Percentiles rank a stretch among this genome's conserved stretches.
These are phyloP conservation scores for Globisporangium spiculum DNA, from an alignment of 352 stramenopile genomes.

Conservation along the genomic window DNA sequence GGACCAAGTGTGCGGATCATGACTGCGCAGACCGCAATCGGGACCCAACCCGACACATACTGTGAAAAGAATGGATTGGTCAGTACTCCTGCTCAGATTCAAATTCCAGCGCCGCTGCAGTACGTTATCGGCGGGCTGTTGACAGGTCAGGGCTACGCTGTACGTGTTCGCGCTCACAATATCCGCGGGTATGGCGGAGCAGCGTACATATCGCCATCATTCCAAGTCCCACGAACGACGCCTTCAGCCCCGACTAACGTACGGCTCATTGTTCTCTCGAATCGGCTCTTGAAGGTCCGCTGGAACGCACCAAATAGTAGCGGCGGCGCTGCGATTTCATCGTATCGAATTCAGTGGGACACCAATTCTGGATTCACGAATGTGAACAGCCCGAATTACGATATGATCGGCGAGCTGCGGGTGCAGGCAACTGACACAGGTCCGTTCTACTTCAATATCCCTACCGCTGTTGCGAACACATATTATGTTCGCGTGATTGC, in stretches of 20 bases:
- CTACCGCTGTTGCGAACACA: slow-evolving; percentile 43
- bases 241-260: slow-evolving; percentile 35
- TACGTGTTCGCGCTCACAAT: slow-evolving; percentile 66
- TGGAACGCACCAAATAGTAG: slow-evolving; percentile 65
- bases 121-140: slow-evolving; percentile 45
- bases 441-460: slow-evolving; percentile 92
- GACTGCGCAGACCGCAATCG: slow-evolving; percentile 64
- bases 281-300: slow-evolving; percentile 68
- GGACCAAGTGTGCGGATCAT: slow-evolving; percentile 85
- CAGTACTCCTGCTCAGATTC: slow-evolving; percentile 36
- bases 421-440: slow-evolving; percentile 32
- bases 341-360: slow-evolving; percentile 95
- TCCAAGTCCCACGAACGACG: slow-evolving; percentile 50
- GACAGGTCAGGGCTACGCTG: slow-evolving; percentile 59
- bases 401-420: slow-evolving; percentile 42
- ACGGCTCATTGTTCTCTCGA: slow-evolving; percentile 57
- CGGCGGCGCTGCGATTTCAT: slow-evolving; percentile 72
- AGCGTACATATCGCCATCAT: slow-evolving; percentile 41
- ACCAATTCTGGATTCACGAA: slow-evolving; percentile 63
- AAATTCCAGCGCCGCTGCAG: slow-evolving; percentile 20
- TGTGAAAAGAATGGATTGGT: slow-evolving; percentile 44
- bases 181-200: slow-evolving; percentile 56
- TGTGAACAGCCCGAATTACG: slow-evolving; percentile 67
- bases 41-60: slow-evolving; percentile 77
- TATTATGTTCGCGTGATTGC: slow-evolving; percentile 92